Base-by-base conservation (phyloP, 805 yeast species). In the Metschnikowia aberdeeniae region DNA sequence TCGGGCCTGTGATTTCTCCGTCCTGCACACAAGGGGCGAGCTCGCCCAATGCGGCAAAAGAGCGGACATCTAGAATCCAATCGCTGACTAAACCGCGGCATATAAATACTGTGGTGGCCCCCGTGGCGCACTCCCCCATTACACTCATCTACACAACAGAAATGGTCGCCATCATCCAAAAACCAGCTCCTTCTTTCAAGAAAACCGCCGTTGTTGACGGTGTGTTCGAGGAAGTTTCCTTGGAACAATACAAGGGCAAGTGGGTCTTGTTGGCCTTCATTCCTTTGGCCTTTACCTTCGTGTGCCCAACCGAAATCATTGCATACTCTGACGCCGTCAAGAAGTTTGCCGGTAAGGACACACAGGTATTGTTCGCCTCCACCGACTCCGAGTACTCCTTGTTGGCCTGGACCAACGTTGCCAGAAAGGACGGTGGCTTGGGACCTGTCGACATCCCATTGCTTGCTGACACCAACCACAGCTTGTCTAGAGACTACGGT, bases 271-370 rank as follows among this genome's bases (percentile, higher is more conserved):
- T 93, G 64, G 98, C 95, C 53, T 93, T 93, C 78, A 85, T 93
- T 70, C 99, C 99, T 72, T 77, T 92, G 81, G 99, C 99, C 43
- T 93, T 93, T 90, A 93, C 99, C 51, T 93, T 93, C 61, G 98
- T 93, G 54, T 93, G 99, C 77, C 99, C 99, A 72, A 93, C 99
- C 59, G 98, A 93, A 80, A 90, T 93, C 78, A 84, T 93, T 73
- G 98, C 98, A 60, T 93, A 89, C 85, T 87, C 97, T 54, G 96
- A 92, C 61, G 97, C 97, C 59, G 86, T 81, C 61, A 81, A 83
- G 78, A 83, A 84, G 79, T 93, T 93, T 75, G 70, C 85, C 60
- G 95, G 80, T 58, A 84, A 88, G 68, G 92, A 83, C 63, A 82
- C 89, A 58, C 87, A 89, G 76, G 83, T 93, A 43, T 81, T 93